A percentile compares a stretch with the other conserved stretches of the same genome.
These are phyloP conservation scores for Colletotrichum cereale DNA, from an alignment of 2,329 filamentous ascomycete genomes.

Conservation along the genomic window DNA sequence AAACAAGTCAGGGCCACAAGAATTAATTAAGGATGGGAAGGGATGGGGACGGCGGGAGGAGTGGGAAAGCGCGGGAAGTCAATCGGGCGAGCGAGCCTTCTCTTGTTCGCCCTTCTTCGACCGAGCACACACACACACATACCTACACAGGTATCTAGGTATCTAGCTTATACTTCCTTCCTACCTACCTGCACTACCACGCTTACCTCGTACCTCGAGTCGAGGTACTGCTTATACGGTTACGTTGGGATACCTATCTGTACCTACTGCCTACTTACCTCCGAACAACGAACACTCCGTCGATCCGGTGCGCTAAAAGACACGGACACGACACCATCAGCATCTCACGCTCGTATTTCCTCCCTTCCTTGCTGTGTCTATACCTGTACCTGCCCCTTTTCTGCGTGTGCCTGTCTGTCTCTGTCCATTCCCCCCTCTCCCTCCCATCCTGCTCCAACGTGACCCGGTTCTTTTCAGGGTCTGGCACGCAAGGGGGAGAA, in stretches of 20 bases:
- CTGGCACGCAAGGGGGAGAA: conserved; percentile 14
- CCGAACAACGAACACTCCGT: not conserved
- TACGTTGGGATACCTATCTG: not conserved
- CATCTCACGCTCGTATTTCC: not conserved
- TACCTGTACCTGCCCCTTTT: not conserved
- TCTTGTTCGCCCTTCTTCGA: not conserved
- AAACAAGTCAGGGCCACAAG: conserved; percentile 22
- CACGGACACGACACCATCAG: not conserved
- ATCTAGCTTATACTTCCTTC: not conserved
- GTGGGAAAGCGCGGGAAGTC: conserved; percentile 39
- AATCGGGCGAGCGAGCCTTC: conserved; percentile 21
- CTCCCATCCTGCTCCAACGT: not conserved
- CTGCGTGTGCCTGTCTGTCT: not conserved
- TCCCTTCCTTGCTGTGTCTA: not conserved
- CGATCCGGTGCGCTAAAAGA: not conserved
- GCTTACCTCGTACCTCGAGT: not conserved
- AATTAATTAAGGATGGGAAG: conserved; percentile 25
- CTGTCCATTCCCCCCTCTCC: not conserved
- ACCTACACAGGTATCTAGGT: not conserved
- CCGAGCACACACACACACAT: not conserved
- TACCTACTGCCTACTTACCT: not conserved
- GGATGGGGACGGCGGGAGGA: conserved; percentile 32
- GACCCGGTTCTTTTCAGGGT: conserved; percentile 17
- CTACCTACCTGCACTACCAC: not conserved
- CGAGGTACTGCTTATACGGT: not conserved